Percentiles rank a stretch among this genome's conserved stretches.
Conservation (phyloP, 2,329 filamentous ascomycete genomes). For the Cladosporium colombiae region DNA sequence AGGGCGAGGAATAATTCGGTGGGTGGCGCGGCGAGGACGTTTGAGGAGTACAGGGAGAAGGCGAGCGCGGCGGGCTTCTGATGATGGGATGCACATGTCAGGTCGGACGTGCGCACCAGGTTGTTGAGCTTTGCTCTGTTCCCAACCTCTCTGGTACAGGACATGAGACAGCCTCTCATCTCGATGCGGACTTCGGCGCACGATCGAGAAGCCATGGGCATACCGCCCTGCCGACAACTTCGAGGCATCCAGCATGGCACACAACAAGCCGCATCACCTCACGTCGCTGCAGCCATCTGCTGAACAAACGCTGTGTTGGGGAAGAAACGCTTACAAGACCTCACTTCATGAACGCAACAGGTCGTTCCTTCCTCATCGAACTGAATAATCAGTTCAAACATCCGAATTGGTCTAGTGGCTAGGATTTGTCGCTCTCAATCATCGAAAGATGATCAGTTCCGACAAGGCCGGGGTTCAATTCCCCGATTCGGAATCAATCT, state of each 20-base stretch:
- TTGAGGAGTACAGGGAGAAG: constrained; percentile 52
- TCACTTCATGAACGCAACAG: neutral
- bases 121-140: neutral
- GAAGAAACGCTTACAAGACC: neutral
- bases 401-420: constrained; percentile 15
- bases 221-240: neutral
- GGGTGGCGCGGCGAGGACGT: constrained; percentile 39
- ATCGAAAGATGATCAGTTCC: constrained; percentile 10
- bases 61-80: constrained; percentile 38
- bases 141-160: neutral
- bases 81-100: neutral
- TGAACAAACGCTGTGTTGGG: neutral
- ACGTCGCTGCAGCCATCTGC: neutral
- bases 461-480: constrained; percentile 15
- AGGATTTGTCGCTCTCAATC: constrained; percentile 15
- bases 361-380: neutral
- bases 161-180: neutral
- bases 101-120: no score
- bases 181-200: neutral
- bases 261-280: neutral
- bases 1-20: constrained; percentile 33
- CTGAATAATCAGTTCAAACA: neutral
- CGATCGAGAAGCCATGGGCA: neutral
- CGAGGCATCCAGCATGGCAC: neutral
- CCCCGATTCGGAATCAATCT: constrained; percentile 7